These are phyloP conservation scores for Fusarium piperis DNA, from an alignment of 2,329 filamentous ascomycete species.

Conservation along the genomic window DNA sequence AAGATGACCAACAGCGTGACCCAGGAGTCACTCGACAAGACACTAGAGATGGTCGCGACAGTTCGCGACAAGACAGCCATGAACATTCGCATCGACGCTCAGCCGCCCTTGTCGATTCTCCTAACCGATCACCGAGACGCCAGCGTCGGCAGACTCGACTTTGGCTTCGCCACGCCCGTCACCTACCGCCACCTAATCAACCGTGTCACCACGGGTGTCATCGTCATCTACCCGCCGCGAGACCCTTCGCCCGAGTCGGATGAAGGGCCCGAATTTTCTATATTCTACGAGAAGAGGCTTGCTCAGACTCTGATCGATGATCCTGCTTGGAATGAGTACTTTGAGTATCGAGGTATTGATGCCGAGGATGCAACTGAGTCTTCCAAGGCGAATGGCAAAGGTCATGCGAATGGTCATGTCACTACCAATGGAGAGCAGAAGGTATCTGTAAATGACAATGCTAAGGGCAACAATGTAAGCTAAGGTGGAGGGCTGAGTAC, in stretches of 20 bases:
- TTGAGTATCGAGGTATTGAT: conserved; percentile 51
- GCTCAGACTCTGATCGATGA: conserved; percentile 46
- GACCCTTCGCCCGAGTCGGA: conserved; percentile 40
- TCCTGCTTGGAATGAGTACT: conserved; percentile 48
- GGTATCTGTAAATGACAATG: no score
- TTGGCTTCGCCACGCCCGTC: conserved; percentile 49
- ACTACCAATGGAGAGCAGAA: background rate
- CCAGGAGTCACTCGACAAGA: conserved; percentile 42
- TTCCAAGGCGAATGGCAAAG: background rate
- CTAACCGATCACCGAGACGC: conserved; percentile 50
- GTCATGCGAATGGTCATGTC: background rate
- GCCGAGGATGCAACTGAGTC: conserved; percentile 7
- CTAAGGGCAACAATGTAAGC: background rate
- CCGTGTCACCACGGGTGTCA: conserved; percentile 41
- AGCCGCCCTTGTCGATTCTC: conserved; percentile 49
- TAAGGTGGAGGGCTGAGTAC: background rate
- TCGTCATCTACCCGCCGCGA: conserved; percentile 47
- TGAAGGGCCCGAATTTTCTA: conserved; percentile 49
- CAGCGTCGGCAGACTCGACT: conserved; percentile 43
- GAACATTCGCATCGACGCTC: conserved; percentile 46
- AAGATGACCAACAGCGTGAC: conserved; percentile 49
- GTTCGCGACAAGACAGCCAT: conserved; percentile 50
- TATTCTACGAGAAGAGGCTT: conserved; percentile 49
- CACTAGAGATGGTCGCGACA: conserved; percentile 45
- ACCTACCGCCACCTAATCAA: conserved; percentile 48